Conservation (phyloP, 2,329 filamentous ascomycete species). For the Aspergillus terreus region DNA sequence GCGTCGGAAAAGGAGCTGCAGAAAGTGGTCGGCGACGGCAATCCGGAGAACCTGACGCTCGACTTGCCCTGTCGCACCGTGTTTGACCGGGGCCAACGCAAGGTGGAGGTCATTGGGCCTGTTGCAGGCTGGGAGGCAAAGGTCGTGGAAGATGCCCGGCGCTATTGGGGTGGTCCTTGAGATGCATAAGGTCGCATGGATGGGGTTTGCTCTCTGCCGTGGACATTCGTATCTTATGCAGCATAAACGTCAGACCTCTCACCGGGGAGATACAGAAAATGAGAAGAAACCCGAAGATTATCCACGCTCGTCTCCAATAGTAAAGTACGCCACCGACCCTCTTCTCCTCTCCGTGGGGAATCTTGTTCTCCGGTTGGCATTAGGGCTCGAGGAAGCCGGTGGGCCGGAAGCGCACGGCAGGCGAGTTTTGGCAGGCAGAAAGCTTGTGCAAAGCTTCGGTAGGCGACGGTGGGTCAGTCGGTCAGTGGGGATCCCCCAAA, state of each 20-base stretch:
- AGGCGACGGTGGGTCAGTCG: not conserved
- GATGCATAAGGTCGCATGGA: not conserved
- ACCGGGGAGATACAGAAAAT: not conserved
- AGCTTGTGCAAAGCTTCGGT: not conserved
- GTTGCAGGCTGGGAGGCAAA: constrained; percentile 41
- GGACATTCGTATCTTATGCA: not conserved
- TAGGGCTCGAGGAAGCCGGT: too few relatives aligned
- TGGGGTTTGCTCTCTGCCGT: not conserved
- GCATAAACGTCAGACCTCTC: not conserved
- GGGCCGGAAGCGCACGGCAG: not conserved
- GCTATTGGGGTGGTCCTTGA: constrained; percentile 38
- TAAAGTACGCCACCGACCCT: not conserved
- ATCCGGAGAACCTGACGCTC: constrained; percentile 53
- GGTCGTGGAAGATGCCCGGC: constrained; percentile 45
- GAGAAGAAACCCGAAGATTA: not conserved
- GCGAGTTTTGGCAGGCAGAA: not conserved
- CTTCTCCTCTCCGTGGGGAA: not conserved
- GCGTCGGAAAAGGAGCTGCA: constrained; percentile 48
- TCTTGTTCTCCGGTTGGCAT: too few relatives aligned
- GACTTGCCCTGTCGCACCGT: constrained; percentile 48
- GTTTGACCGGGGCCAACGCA: constrained; percentile 47
- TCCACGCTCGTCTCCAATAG: not conserved
- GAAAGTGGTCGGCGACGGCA: constrained; percentile 45
- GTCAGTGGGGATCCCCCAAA: not conserved
- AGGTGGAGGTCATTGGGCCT: constrained; percentile 49